Evolutionary conservation across 805 yeast genomes (phyloP).

Genomic region (Millerago galiae): DNA sequence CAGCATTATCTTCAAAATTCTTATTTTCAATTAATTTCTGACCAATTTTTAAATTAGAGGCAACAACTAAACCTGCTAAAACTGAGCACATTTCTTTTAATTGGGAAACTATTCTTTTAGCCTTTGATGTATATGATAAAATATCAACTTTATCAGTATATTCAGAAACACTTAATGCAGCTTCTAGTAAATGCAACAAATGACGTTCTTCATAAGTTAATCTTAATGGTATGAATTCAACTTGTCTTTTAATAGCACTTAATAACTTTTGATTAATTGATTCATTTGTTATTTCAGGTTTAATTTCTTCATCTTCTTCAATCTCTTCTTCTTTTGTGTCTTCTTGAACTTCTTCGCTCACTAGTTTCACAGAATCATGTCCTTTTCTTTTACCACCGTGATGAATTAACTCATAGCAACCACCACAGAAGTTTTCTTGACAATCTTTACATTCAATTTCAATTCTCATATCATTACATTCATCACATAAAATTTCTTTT

Average conservation of each 20-base stretch:
- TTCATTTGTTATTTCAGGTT: conserved; percentile 1
- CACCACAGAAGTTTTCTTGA: conserved; percentile 61
- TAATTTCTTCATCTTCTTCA: neutral
- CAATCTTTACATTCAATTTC: conserved; percentile 59
- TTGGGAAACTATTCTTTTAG: conserved; percentile 67
- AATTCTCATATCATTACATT: conserved; percentile 68
- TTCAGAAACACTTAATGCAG: conserved; percentile 72
- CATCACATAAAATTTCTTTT: conserved; percentile 48
- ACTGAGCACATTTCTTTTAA: conserved; percentile 73
- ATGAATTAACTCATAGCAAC: conserved; percentile 64
- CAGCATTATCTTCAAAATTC: conserved; percentile 62
- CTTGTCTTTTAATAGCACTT: conserved; percentile 32
- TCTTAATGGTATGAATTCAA: conserved; percentile 62
- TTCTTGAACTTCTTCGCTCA: conserved; percentile 16
- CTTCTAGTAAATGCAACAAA: conserved; percentile 57
- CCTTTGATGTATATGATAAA: conserved; percentile 55
- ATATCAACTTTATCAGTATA: conserved; percentile 78
- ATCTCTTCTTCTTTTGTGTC: conserved; percentile 16
- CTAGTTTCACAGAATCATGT: conserved; percentile 32
- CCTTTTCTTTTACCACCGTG: conserved; percentile 56
- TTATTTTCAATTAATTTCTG: conserved; percentile 56
- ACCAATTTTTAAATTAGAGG: conserved; percentile 68
- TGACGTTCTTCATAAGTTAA: conserved; percentile 64
- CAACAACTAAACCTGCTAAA: conserved; percentile 70
- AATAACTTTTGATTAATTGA: conserved; percentile 9